Base-by-base conservation (phyloP, 2,329 filamentous ascomycete species). In the Arthrobotrys pseudoclavata region DNA sequence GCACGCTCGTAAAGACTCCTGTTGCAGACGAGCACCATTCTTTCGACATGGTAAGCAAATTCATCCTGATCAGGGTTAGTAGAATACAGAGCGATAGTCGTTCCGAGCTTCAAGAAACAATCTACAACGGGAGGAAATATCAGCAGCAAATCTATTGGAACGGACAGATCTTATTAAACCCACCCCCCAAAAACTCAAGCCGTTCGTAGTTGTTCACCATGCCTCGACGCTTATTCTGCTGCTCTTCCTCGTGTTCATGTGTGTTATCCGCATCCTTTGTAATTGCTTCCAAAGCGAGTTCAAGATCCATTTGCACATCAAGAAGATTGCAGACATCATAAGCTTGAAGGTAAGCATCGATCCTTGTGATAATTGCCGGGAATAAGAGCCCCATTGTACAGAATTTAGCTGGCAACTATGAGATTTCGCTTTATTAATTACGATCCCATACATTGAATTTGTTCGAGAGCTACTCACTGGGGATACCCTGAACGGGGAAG, bases 181-280 rank as follows among this genome's bases (percentile, higher is more conserved):
- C 50, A 71, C 74, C 74, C 0, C 96, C 96, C 1, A 98, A 87
- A 76, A 97, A 97, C 82, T 99, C 96, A 0, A 98, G 87, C 12
- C 96, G 89, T 83, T 99, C 96, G 81, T 99, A 99, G 81, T 98
- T 98, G 45, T 91, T 91, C 0, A 94, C 93, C 93, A 97, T 97
- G 1, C 94, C 94, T 57, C 88, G 86, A 80, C 94, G 92, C 55
- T 94, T 90, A 80, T 94, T 92, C 64, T 93, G 84, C 45, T 91
- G 88, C 70, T 91, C 87, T 37, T 87, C 85, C 0, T 86, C 86
- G 76, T 93, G 88, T 42, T 97, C 92, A 6, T 91, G 91, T 0
- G 90, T 90, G 79, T 94, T 94, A 80, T 96, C 92, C 0, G 91
- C 94, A 81, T 97, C 93, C 82, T 99, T 97, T 0, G 96, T 99